A percentile compares a stretch with the other conserved stretches of the same genome.
Conservation (phyloP, 2,329 filamentous ascomycete species). For the Verticillium zaregamsianum region DNA sequence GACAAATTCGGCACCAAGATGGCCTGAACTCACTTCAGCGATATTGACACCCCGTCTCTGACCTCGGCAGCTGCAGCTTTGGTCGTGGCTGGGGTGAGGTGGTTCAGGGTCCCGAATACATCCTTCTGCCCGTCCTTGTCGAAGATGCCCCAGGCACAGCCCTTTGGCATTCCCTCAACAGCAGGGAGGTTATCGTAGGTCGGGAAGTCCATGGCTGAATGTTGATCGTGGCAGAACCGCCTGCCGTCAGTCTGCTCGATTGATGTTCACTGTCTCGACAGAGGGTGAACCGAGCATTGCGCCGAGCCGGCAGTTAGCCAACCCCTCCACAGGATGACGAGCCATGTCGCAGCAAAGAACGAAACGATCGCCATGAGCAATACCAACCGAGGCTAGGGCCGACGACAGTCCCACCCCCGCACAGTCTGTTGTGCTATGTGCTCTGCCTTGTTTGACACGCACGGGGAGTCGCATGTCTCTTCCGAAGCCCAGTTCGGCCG, state of each 20-base stretch:
- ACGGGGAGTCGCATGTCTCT: background rate
- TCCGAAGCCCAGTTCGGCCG: background rate
- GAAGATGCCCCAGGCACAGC: constrained; percentile 50
- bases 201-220: constrained; percentile 24
- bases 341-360: too few relatives aligned
- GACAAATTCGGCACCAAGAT: background rate
- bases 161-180: constrained; percentile 39
- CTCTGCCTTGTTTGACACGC: too few relatives aligned
- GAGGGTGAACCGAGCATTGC: too few relatives aligned
- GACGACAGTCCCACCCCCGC: too few relatives aligned
- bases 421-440: too few relatives aligned
- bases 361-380: too few relatives aligned
- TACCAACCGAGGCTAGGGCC: too few relatives aligned
- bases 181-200: constrained; percentile 38
- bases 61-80: constrained; percentile 37
- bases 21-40: constrained; percentile 39
- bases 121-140: constrained; percentile 47
- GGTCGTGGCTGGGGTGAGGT: constrained; percentile 42
- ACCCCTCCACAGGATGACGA: too few relatives aligned
- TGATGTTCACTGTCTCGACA: too few relatives aligned
- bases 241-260: too few relatives aligned
- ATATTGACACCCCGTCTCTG: constrained; percentile 44
- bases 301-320: too few relatives aligned
- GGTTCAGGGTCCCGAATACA: constrained; percentile 46
- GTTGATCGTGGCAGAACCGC: too few relatives aligned